Evolutionary conservation across 257 asterid genomes (phyloP).

Genomic region (Nicotiana obtusifolia): DNA sequence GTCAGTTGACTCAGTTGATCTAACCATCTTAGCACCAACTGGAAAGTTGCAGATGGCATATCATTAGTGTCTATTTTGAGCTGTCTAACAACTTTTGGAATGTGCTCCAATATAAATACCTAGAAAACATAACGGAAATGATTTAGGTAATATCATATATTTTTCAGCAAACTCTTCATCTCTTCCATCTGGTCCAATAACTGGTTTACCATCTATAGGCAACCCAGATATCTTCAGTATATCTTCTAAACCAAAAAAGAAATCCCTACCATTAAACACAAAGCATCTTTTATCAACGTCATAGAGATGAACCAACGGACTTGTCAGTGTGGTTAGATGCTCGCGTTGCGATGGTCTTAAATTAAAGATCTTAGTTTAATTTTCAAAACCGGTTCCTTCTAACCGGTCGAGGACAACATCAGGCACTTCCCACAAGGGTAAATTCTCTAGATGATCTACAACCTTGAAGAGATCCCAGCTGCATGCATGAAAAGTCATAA

Average conservation of each 20-base stretch:
- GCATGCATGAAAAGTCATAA: background rate
- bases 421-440: background rate
- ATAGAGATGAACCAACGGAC: background rate
- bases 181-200: no score
- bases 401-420: background rate
- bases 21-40: no score
- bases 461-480: background rate
- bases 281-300: background rate
- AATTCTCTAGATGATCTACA: background rate
- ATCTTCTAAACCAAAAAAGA: background rate
- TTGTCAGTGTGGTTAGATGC: no score
- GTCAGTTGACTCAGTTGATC: no score
- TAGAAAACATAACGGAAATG: no score
- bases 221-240: background rate
- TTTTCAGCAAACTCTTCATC: no score
- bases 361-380: background rate
- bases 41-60: no score
- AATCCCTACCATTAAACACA: background rate
- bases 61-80: no score
- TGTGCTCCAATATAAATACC: no score
- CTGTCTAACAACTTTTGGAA: no score
- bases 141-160: no score
- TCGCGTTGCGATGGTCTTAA: background rate
- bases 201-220: no score
- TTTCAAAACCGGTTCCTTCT: background rate